A percentile compares a stretch with the other conserved stretches of the same genome.
Evolutionary conservation across 331 rosid genomes (phyloP).

Genomic region (Prunus yedoensis): DNA sequence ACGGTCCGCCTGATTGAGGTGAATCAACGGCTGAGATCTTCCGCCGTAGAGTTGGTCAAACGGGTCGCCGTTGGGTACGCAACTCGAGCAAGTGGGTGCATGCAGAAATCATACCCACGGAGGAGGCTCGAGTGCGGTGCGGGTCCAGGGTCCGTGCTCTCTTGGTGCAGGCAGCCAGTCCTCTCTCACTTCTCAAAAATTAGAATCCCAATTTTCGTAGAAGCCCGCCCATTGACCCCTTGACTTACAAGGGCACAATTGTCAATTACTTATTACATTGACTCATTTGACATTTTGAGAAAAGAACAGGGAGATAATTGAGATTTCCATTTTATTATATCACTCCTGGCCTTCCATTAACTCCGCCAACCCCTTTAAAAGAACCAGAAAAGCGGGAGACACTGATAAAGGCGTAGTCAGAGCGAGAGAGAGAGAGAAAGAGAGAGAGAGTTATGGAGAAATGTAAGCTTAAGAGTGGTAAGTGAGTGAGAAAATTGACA

Average conservation of each 20-base stretch:
- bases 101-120: slow-evolving; percentile 59
- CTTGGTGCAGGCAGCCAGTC: slow-evolving; percentile 16
- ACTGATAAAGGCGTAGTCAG: slow-evolving; percentile 22
- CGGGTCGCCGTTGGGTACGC: slow-evolving; percentile 37
- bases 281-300: not conserved
- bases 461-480: not conserved
- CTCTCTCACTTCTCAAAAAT: slow-evolving; percentile 11
- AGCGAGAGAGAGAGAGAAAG: slow-evolving; percentile 4
- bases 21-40: slow-evolving; percentile 19
- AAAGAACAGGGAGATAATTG: not conserved
- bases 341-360: slow-evolving; percentile 16
- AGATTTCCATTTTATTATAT: not conserved
- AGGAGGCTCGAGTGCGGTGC: slow-evolving; percentile 53
- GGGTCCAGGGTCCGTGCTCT: slow-evolving; percentile 33
- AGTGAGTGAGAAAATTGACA: not conserved
- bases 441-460: slow-evolving; percentile 16
- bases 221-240: slow-evolving; percentile 1
- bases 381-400: slow-evolving; percentile 89
- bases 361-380: slow-evolving; percentile 48
- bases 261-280: not conserved
- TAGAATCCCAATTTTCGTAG: not conserved
- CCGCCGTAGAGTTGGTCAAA: slow-evolving; percentile 19
- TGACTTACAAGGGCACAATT: slow-evolving; percentile 6
- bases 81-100: slow-evolving; percentile 53
- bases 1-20: not conserved